Base-by-base conservation (phyloP, 2,329 filamentous ascomycete species). In the Sporothrix schenckii region DNA sequence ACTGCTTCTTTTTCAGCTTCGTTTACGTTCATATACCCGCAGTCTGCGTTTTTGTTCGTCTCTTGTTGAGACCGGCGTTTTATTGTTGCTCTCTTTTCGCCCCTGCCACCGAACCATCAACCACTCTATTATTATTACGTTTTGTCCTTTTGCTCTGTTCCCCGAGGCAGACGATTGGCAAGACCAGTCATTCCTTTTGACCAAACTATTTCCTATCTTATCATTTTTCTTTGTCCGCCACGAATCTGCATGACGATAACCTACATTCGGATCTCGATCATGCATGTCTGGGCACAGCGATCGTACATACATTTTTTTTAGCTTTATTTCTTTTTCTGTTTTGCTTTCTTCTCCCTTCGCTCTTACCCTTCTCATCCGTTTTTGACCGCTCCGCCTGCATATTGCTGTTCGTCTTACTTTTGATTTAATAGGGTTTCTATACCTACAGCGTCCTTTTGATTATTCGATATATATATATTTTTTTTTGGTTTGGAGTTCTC, bases 211-310 rank as follows among this genome's bases (percentile, higher is more conserved):
- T 73, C 74, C 74, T 76, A 77, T 76, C 73, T 74, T 74, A 78
- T 80, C 80, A 79, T 72, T 80, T 79, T 75, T 79, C 77, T 78
- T 77, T 78, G 77, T 79, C 80, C 76, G 78, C 81, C 79, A 83
- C 84, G 83, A 84, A 83, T 83, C 79, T 85, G 81, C 84, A 87
- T 86, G 84, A 86, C 83, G 83, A 86, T 83, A 81, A 78, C 79
- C 81, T 79, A 79, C 76, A 80, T 74, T 81, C 79, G 80, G 77
- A 80, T 80, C 80, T 83, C 82, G 83, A 83, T 86, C 83, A 83
- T 86, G 83, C 83, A 79, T 85, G 85, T 87, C 85, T 83, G 84
- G 34, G 86, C 81, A 87, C 85, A 86, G 83, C 84, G 84, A 85
- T 85, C 81, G 80, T 83, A 79, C 76, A 79, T 77, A 78, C 75